Conservation (phyloP, 2,329 filamentous ascomycete species). For the Aureobasidium sp. region DNA sequence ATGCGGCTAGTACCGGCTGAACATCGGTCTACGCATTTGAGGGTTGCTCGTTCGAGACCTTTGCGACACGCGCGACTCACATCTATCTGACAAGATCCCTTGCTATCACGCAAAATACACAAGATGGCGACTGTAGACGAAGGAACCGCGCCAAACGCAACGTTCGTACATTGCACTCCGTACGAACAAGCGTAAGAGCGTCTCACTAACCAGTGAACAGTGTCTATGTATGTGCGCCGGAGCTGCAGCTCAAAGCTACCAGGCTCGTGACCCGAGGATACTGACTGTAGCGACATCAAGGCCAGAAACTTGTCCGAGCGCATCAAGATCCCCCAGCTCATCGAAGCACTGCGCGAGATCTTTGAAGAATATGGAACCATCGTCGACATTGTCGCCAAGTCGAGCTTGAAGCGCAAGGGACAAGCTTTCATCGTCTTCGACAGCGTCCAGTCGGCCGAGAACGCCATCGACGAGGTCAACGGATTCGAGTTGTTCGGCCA, state of each 20-base stretch:
- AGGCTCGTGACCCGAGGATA: not conserved
- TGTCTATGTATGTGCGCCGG: conserved; percentile 25
- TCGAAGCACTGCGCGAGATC: conserved; percentile 64
- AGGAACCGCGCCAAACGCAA: conserved; percentile 28
- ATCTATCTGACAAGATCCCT: not conserved
- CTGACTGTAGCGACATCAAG: conserved; percentile 28
- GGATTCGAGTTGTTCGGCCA: conserved; percentile 92
- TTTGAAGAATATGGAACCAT: conserved; percentile 86
- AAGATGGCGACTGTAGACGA: conserved; percentile 11
- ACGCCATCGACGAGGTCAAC: conserved; percentile 81
- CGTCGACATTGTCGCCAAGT: conserved; percentile 80
- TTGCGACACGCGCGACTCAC: not conserved
- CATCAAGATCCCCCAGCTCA: conserved; percentile 72
- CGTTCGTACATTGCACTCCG: conserved; percentile 38
- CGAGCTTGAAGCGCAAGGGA: conserved; percentile 83
- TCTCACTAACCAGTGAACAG: conserved; percentile 23
- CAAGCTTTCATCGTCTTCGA: conserved; percentile 95
- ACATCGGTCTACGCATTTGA: not conserved
- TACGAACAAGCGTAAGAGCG: conserved; percentile 29
- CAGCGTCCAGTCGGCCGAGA: conserved; percentile 65
- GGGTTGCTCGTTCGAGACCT: not conserved
- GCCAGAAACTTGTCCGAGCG: conserved; percentile 85
- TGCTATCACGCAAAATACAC: not conserved
- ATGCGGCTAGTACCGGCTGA: not conserved
- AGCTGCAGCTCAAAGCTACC: not conserved